A percentile compares a stretch with the other conserved stretches of the same genome.
Evolutionary conservation across 257 asterid species (phyloP).

Genomic region (Solanum phureja): DNA sequence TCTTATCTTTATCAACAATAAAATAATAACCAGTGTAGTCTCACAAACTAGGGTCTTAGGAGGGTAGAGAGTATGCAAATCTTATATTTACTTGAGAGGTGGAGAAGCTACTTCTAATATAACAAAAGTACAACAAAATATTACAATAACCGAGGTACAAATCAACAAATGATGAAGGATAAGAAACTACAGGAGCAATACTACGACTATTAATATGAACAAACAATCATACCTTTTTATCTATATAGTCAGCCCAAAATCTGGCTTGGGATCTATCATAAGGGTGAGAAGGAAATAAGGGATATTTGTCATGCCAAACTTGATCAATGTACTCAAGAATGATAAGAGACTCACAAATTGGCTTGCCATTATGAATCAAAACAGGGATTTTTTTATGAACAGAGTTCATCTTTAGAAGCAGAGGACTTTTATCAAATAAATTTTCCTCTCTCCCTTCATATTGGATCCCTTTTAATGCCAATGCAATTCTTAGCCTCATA

Average conservation of each 20-base stretch:
- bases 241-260: slow-evolving; percentile 3
- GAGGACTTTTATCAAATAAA: neutral
- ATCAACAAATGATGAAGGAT: neutral
- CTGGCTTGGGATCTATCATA: slow-evolving; percentile 2
- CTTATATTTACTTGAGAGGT: neutral
- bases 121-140: neutral
- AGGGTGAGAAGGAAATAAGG: neutral
- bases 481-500: slow-evolving; percentile 1
- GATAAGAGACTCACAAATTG: neutral
- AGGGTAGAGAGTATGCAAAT: no score
- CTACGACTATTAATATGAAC: neutral
- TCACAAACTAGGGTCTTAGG: accelerated
- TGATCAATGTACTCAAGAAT: neutral
- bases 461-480: neutral
- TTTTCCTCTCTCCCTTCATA: neutral
- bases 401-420: neutral
- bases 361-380: neutral
- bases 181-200: neutral
- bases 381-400: neutral
- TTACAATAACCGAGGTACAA: accelerated
- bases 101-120: neutral
- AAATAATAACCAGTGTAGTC: neutral
- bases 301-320: neutral
- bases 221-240: neutral
- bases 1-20: no score